Evolutionary conservation across 2,329 filamentous ascomycete species (phyloP), one percentile per base, ranked within the genome.

Genomic region (Zasmidium cellare): DNA sequence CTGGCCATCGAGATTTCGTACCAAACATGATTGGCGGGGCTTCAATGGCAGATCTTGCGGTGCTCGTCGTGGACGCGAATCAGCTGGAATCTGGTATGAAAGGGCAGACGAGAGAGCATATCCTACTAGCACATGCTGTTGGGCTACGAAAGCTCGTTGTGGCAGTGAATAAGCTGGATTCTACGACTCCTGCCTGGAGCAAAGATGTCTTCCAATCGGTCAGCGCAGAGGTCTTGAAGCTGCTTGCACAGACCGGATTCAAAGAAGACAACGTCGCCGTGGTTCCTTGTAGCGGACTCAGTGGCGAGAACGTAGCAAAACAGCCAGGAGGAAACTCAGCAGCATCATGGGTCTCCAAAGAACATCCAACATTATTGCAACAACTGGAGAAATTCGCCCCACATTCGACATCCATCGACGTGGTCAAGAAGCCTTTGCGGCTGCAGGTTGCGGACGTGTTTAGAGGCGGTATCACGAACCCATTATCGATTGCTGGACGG

Each of bases 1-100:
- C 94, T 0, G 94, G 94, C 0, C 94, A 99, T 74, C 85, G 87
- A 60, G 94, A 99, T 72, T 99, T 97, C 71, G 92, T 99, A 19
- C 94, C 94, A 0, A 99, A 97, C 74, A 99, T 99, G 94, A 97
- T 99, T 72, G 93, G 93, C 1, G 94, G 94, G 14, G 92, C 93
- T 2, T 94, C 90, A 58, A 93, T 97, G 75, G 96, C 94, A 9
- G 94, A 99, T 72, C 94, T 97, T 74, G 94, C 92, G 0, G 89
- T 99, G 0, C 80, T 99, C 2, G 94, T 99, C 19, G 91, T 99
- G 59, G 94, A 99, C 72, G 89, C 93, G 3, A 94, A 93, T 31
- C 92, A 92, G 31, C 97, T 97, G 65, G 94, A 99, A 73, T 92
- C 91, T 2, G 96, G 94, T 0, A 79, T 97, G 28, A 93, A 90